Conservation (phyloP, 73 alveolate species). For the Symbiodinium pilosum region DNA sequence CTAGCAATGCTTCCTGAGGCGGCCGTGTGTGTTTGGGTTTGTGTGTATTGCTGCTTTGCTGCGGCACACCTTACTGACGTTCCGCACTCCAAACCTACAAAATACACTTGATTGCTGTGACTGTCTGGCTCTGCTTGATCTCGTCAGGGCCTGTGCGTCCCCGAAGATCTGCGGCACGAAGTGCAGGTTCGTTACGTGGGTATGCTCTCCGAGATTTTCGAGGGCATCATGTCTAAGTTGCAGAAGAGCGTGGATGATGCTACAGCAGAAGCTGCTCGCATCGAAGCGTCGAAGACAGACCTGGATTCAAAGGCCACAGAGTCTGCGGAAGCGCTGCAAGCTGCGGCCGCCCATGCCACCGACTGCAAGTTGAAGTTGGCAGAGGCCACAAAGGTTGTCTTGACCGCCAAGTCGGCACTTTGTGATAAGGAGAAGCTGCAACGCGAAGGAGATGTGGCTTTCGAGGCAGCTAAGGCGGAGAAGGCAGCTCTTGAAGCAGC, state of each 20-base stretch:
- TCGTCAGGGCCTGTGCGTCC: slow-evolving; percentile 57
- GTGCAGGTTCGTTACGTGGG: background rate
- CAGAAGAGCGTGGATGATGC: slow-evolving; percentile 13
- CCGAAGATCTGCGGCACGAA: slow-evolving; percentile 48
- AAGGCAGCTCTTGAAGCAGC: slow-evolving; percentile 26
- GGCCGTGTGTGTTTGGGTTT: background rate
- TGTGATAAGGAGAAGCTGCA: slow-evolving; percentile 20
- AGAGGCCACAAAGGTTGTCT: slow-evolving; percentile 16
- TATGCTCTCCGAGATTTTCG: slow-evolving; percentile 23
- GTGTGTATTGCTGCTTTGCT: too few species aligned
- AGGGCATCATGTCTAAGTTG: slow-evolving; percentile 38
- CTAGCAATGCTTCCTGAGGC: slow-evolving; percentile 69
- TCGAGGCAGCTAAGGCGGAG: slow-evolving; percentile 56
- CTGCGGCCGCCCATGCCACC: background rate
- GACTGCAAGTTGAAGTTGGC: slow-evolving; percentile 40
- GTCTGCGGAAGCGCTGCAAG: slow-evolving; percentile 21
- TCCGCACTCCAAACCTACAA: too few species aligned
- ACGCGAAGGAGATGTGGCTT: slow-evolving; percentile 31
- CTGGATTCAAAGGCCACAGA: slow-evolving; percentile 19
- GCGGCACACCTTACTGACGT: background rate
- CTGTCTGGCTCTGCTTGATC: background rate
- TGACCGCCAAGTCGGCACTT: slow-evolving; percentile 12
- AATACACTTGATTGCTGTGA: background rate
- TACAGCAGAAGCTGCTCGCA: slow-evolving; percentile 36
- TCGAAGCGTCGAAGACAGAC: slow-evolving; percentile 42